Conservation (phyloP, 208 protist genomes). For the Acanthamoeba lenticulata region DNA sequence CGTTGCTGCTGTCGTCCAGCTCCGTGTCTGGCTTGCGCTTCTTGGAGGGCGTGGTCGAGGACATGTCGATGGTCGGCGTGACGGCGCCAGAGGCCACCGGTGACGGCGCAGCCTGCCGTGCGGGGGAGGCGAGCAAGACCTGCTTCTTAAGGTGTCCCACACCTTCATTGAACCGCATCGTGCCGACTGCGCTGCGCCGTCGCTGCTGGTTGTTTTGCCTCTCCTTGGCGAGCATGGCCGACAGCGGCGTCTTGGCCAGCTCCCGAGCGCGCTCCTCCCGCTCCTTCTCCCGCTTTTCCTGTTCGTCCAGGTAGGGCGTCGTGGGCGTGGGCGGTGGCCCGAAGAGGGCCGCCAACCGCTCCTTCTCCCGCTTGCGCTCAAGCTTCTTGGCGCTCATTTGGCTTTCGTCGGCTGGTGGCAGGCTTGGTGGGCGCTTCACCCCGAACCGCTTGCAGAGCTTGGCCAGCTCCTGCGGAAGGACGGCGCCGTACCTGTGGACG, state of each 20-base stretch:
- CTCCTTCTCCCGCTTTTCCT: conserved; percentile 31
- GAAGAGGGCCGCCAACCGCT: background rate
- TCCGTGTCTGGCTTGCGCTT: background rate
- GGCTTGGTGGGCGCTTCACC: background rate
- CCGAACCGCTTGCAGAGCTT: conserved; percentile 27
- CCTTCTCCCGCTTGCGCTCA: conserved; percentile 41
- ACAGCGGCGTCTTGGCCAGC: conserved; percentile 38
- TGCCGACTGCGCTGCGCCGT: background rate
- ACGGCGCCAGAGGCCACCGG: background rate
- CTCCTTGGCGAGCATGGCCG: background rate
- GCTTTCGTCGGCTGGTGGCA: background rate
- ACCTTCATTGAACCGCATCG: background rate
- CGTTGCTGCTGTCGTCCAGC: background rate
- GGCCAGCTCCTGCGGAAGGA: background rate
- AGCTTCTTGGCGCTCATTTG: conserved; percentile 39
- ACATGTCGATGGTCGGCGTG: background rate
- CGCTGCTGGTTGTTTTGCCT: background rate
- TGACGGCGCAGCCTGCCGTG: background rate
- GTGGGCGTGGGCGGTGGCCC: background rate
- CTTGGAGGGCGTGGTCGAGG: background rate
- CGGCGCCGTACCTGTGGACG: background rate
- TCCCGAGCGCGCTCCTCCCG: conserved; percentile 38
- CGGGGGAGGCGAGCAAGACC: background rate
- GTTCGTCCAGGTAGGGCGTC: conserved; percentile 35
- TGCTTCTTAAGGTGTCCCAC: background rate